Evolutionary conservation across 306 rosid species (phyloP).

Genomic region (Inga leiocalycina): DNA sequence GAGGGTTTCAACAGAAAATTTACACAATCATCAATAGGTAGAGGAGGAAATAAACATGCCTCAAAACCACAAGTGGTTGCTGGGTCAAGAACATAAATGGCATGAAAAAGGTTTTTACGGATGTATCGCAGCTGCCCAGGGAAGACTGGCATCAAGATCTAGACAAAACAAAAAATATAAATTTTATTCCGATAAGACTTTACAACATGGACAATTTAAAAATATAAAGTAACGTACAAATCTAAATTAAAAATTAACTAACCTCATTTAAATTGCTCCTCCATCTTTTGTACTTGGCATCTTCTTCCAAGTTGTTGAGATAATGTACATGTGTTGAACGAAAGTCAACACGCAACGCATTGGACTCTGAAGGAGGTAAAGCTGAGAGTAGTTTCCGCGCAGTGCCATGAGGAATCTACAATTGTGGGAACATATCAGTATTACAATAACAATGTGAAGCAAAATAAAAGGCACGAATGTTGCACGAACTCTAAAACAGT

Average conservation of each 20-base stretch:
- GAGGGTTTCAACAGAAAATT: conserved; percentile 36
- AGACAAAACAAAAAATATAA: conserved; percentile 20
- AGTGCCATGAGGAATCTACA: conserved; percentile 73
- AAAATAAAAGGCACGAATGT: neutral
- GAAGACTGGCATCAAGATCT: conserved; percentile 97
- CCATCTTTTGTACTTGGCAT: conserved; percentile 85
- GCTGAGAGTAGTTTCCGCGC: conserved; percentile 77
- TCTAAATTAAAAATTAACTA: conserved; percentile 25
- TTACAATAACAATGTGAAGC: conserved; percentile 26
- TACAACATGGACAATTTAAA: conserved; percentile 17
- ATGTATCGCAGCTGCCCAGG: conserved; percentile 96
- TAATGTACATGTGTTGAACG: conserved; percentile 85
- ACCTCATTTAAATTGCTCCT: conserved; percentile 88
- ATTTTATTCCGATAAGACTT: conserved; percentile 8
- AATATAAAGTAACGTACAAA: conserved; percentile 24
- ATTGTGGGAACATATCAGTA: conserved; percentile 37
- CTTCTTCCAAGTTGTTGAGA: conserved; percentile 96
- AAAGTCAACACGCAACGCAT: conserved; percentile 84
- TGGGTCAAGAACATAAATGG: conserved; percentile 87
- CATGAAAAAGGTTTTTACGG: conserved; percentile 95
- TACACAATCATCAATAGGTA: conserved; percentile 20
- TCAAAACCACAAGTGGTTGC: conserved; percentile 78
- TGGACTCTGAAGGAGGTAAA: conserved; percentile 81
- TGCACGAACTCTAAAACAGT: neutral
- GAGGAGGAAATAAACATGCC: conserved; percentile 59